These are phyloP conservation scores for Diutina neorugosa DNA, from an alignment of 1,139 yeast species.

Conservation along the genomic window DNA sequence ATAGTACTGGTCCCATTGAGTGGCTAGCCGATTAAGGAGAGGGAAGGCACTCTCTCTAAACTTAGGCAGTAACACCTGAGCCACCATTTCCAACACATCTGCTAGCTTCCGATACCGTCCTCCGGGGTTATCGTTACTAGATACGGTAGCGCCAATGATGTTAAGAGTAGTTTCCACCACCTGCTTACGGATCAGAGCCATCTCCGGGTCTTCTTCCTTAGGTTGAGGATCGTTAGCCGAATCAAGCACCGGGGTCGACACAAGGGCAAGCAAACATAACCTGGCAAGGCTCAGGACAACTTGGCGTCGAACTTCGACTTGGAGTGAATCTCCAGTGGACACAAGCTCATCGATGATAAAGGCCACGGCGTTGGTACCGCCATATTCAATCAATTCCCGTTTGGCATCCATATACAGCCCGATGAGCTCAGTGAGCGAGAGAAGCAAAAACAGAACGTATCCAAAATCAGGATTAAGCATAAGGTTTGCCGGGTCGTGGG, in stretches of 20 bases:
- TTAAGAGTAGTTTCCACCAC: slow-evolving; percentile 61
- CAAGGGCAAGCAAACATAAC: slow-evolving; percentile 44
- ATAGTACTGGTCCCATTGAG: slow-evolving; percentile 45
- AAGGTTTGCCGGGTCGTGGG: slow-evolving; percentile 2
- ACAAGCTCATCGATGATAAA: neutral
- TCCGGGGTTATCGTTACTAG: slow-evolving; percentile 16
- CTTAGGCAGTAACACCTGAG: slow-evolving; percentile 29
- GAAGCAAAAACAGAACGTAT: slow-evolving; percentile 58
- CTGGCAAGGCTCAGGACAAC: slow-evolving; percentile 41
- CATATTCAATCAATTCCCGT: slow-evolving; percentile 48
- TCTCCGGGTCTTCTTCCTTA: slow-evolving; percentile 49
- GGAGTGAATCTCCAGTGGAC: neutral
- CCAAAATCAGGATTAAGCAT: slow-evolving; percentile 37
- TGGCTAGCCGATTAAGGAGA: slow-evolving; percentile 33
- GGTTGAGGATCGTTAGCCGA: slow-evolving; percentile 31
- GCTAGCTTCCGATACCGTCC: slow-evolving; percentile 41
- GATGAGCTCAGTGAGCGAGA: slow-evolving; percentile 56
- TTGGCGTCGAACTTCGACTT: slow-evolving; percentile 13
- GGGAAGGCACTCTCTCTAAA: slow-evolving; percentile 32
- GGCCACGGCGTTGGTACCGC: neutral
- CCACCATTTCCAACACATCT: slow-evolving; percentile 42
- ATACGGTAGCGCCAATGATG: slow-evolving; percentile 40
- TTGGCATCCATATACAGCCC: slow-evolving; percentile 75
- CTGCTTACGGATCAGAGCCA: slow-evolving; percentile 62
- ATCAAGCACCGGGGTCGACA: slow-evolving; percentile 39